Percentiles rank a stretch among this genome's conserved stretches.
Evolutionary conservation across 169 alveolate genomes (phyloP).

Genomic region (Miamiensis avidus): DNA sequence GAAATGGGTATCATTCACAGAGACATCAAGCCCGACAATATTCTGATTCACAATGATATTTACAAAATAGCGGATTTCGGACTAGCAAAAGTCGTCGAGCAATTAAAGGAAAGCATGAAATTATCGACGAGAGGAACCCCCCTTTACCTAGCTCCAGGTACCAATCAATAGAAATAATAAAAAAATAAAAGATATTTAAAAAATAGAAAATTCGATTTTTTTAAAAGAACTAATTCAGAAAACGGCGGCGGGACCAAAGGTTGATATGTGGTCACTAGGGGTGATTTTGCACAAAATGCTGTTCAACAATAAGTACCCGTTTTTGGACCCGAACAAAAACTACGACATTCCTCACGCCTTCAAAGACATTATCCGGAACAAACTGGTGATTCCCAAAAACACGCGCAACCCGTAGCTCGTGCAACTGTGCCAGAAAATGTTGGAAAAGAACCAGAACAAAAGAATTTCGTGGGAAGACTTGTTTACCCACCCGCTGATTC

Average conservation of each 20-base stretch:
- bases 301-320: conserved; percentile 39
- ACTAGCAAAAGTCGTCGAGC: conserved; percentile 37
- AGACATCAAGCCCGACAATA: conserved; percentile 49
- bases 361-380: conserved; percentile 22
- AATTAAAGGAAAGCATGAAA: conserved; percentile 5
- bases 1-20: conserved; percentile 38
- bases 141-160: conserved; percentile 43
- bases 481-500: conserved; percentile 1
- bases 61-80: conserved; percentile 52
- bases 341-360: conserved; percentile 40
- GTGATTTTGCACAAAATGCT: conserved; percentile 40
- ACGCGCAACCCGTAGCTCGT: conserved; percentile 1
- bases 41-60: conserved; percentile 35
- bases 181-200: background rate
- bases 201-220: too few species aligned
- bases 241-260: conserved; percentile 27
- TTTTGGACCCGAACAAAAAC: conserved; percentile 30
- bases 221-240: conserved; percentile 22
- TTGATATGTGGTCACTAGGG: conserved; percentile 51
- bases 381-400: conserved; percentile 18
- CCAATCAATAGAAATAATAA: background rate
- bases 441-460: conserved; percentile 20
- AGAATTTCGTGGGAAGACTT: conserved; percentile 45
- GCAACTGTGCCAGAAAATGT: conserved; percentile 22
- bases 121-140: conserved; percentile 43